phyloP scores from a whole-genome alignment of 2,329 filamentous ascomycete genomes.

The Coniochaeta sp. region DNA sequence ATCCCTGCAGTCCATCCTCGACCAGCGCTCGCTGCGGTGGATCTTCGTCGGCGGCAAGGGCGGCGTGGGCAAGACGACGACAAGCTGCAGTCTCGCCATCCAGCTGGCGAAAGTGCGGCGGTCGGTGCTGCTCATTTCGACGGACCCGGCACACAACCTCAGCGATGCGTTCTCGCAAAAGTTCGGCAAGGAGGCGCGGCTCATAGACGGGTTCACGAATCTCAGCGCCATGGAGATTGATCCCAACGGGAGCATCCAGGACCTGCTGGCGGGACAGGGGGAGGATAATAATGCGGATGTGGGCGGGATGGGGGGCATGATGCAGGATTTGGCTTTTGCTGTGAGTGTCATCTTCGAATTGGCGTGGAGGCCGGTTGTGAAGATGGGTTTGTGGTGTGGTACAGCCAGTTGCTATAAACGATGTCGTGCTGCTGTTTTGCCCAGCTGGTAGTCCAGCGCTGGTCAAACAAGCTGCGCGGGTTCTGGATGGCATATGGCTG shows the following conservation, averaged over 20 bases:
- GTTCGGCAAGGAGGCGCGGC: conserved; percentile 95
- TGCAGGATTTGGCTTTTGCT: conserved; percentile 96
- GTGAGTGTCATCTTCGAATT: too few species aligned
- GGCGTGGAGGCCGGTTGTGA: too few species aligned
- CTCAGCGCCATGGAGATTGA: conserved; percentile 99
- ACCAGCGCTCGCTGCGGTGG: conserved; percentile 94
- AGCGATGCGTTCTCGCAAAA: conserved; percentile 98
- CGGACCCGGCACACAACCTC: conserved; percentile 95
- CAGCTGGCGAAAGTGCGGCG: conserved; percentile 93
- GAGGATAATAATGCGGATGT: conserved; percentile 59
- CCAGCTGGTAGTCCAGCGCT: too few species aligned
- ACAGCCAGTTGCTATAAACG: too few species aligned
- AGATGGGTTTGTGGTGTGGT: too few species aligned
- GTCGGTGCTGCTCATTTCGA: conserved; percentile 95
- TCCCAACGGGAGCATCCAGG: conserved; percentile 95
- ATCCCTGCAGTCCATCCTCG: conserved; percentile 86
- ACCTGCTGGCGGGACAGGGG: conserved; percentile 71
- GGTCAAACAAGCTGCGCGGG: too few species aligned
- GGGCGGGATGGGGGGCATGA: conserved; percentile 82
- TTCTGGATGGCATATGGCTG: too few species aligned
- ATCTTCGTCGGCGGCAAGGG: conserved; percentile 99
- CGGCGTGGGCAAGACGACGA: conserved; percentile 98
- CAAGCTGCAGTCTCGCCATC: conserved; percentile 95
- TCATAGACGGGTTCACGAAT: conserved; percentile 87
- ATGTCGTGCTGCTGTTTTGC: too few species aligned